Percentiles rank a stretch among this genome's conserved stretches.
Conservation (phyloP, 2,329 filamentous ascomycete species). For the Emergomyces pasteurianus region DNA sequence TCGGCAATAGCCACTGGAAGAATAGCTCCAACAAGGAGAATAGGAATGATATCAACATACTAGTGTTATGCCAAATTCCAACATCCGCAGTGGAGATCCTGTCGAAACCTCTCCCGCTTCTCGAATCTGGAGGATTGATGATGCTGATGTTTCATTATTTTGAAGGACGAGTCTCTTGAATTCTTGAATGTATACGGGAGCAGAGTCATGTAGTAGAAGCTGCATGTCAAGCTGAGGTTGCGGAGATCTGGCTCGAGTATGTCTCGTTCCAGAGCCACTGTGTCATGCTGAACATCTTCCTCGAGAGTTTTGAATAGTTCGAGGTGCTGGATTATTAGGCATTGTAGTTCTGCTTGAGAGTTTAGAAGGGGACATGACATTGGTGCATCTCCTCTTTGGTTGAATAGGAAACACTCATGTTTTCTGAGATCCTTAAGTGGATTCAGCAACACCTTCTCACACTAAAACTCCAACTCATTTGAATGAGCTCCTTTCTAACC, state of each 20-base stretch:
- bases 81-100: too few relatives aligned
- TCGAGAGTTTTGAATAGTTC: neutral
- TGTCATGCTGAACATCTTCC: neutral
- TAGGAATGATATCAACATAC: too few relatives aligned
- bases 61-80: too few relatives aligned
- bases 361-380: neutral
- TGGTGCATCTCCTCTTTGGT: neutral
- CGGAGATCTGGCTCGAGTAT: neutral
- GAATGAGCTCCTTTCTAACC: too few relatives aligned
- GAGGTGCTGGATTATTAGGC: neutral
- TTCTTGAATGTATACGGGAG: neutral
- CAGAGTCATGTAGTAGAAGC: neutral
- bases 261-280: neutral
- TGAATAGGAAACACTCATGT: neutral
- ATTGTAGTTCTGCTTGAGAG: neutral
- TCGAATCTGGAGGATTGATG: neutral
- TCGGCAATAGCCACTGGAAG: too few relatives aligned
- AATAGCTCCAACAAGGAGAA: too few relatives aligned
- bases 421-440: too few relatives aligned
- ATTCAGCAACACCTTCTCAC: too few relatives aligned
- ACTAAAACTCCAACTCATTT: too few relatives aligned
- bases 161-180: neutral
- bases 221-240: neutral
- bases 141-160: neutral
- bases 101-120: too few relatives aligned